Conservation (phyloP, 1,284 basidiomycete genomes). For the Macrocybe sp. region DNA sequence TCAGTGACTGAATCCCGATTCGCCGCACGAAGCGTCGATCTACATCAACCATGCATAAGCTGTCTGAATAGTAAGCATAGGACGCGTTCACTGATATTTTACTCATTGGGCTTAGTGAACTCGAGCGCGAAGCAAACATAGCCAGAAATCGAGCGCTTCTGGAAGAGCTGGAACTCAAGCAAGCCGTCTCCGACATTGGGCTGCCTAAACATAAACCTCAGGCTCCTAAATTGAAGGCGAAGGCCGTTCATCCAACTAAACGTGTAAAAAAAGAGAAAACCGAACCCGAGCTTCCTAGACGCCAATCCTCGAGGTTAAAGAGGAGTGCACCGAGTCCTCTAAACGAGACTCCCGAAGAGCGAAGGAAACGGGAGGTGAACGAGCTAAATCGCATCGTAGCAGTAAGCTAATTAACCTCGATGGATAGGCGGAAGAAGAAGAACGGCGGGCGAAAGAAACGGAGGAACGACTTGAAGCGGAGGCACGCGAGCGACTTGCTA, state of each 20-base stretch:
- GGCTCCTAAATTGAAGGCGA: constrained; percentile 40
- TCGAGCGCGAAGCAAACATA: constrained; percentile 72
- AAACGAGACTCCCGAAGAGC: constrained; percentile 61
- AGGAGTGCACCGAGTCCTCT: constrained; percentile 38
- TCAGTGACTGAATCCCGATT: no score
- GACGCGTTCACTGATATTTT: background rate
- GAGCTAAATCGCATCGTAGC: no score
- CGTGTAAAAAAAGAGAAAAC: constrained; percentile 43
- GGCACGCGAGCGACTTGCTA: constrained; percentile 55
- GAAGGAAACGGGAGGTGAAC: constrained; percentile 52
- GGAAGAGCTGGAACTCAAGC: constrained; percentile 62
- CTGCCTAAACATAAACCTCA: constrained; percentile 35
- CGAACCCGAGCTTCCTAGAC: constrained; percentile 42
- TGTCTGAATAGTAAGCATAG: constrained; percentile 47
- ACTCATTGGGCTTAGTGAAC: constrained; percentile 42
- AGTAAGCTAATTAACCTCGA: background rate
- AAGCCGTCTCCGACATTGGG: constrained; percentile 48
- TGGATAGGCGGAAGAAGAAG: constrained; percentile 40
- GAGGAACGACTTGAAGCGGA: constrained; percentile 55
- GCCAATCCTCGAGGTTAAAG: constrained; percentile 61
- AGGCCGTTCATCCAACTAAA: constrained; percentile 58
- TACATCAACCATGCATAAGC: constrained; percentile 28
- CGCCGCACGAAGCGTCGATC: no score
- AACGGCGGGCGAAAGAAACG: constrained; percentile 44
- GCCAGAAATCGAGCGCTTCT: constrained; percentile 71